These are phyloP conservation scores for Entelexis sorbosivorans DNA, from an alignment of 1,139 yeast genomes.

Conservation along the genomic window DNA sequence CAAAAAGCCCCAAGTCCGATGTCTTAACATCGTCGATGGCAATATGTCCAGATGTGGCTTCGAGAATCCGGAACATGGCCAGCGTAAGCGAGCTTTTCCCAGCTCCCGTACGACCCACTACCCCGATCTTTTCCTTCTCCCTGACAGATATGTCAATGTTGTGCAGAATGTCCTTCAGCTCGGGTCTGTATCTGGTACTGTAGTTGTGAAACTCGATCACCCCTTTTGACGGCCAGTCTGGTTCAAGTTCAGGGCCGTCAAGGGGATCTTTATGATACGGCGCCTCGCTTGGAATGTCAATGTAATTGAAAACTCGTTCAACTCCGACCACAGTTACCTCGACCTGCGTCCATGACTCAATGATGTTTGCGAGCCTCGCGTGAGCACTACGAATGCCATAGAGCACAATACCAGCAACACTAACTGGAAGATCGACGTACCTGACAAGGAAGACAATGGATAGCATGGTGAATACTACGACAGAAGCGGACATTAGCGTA, in stretches of 20 bases:
- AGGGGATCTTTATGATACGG: constrained; percentile 31
- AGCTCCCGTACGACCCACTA: constrained; percentile 80
- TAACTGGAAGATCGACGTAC: constrained; percentile 43
- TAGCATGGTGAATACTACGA: constrained; percentile 48
- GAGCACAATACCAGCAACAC: constrained; percentile 64
- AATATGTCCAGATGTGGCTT: constrained; percentile 46
- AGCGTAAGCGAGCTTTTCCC: constrained; percentile 64
- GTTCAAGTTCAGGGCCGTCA: constrained; percentile 31
- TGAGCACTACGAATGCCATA: constrained; percentile 27
- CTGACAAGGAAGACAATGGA: constrained; percentile 40
- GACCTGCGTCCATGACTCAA: constrained; percentile 17
- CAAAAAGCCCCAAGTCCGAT: constrained; percentile 43
- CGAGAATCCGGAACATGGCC: constrained; percentile 60
- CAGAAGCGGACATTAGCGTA: constrained; percentile 53
- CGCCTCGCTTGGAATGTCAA: constrained; percentile 52
- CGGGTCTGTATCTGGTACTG: constrained; percentile 52
- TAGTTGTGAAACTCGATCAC: constrained; percentile 44
- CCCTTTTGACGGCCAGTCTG: constrained; percentile 53
- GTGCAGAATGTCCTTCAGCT: constrained; percentile 43
- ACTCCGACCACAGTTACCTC: constrained; percentile 50
- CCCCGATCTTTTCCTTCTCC: constrained; percentile 59
- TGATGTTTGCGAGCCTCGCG: constrained; percentile 14
- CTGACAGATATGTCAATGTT: constrained; percentile 42
- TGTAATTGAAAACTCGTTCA: constrained; percentile 61
- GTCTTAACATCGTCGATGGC: constrained; percentile 48